Conservation (phyloP, 306 rosid species). For the Herpetospermum pedunculosum region DNA sequence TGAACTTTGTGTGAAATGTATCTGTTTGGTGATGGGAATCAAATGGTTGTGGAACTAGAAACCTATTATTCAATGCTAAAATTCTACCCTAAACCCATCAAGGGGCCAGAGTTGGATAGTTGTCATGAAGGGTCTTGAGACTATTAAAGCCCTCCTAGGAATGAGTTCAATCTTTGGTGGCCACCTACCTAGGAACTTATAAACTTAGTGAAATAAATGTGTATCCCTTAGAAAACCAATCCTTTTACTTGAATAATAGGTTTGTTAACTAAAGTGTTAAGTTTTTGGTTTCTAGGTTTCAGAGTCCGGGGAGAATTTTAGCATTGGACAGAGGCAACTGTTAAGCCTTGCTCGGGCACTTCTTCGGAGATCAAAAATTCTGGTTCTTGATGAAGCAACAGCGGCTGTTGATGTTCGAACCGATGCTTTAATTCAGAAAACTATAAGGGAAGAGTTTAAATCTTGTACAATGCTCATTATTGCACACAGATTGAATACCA, state of each 20-base stretch:
- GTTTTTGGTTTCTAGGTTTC: conserved; percentile 43
- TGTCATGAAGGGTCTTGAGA: too few species aligned
- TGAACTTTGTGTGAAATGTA: background rate
- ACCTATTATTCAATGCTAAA: too few species aligned
- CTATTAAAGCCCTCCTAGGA: too few species aligned
- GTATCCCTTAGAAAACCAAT: too few species aligned
- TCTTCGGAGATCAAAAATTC: conserved; percentile 68
- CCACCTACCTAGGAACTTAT: too few species aligned
- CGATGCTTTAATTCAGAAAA: conserved; percentile 88
- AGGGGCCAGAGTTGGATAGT: too few species aligned
- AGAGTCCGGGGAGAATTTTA: conserved; percentile 87
- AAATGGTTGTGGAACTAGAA: too few species aligned
- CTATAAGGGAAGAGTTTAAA: conserved; percentile 72
- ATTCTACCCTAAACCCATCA: too few species aligned
- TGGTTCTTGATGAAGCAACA: conserved; percentile 90
- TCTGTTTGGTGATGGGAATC: background rate
- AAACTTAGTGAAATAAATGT: too few species aligned
- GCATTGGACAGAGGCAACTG: conserved; percentile 89
- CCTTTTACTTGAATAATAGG: too few species aligned
- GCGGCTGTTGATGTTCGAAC: conserved; percentile 95
- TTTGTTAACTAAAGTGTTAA: background rate
- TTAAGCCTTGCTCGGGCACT: conserved; percentile 81
- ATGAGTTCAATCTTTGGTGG: too few species aligned
- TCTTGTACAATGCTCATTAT: conserved; percentile 83
- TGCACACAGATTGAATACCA: conserved; percentile 83